Percentiles rank a stretch among this genome's conserved stretches.
phyloP scores from a whole-genome alignment of 148 eudicot genomes.

The Chenopodium berlandieri region DNA sequence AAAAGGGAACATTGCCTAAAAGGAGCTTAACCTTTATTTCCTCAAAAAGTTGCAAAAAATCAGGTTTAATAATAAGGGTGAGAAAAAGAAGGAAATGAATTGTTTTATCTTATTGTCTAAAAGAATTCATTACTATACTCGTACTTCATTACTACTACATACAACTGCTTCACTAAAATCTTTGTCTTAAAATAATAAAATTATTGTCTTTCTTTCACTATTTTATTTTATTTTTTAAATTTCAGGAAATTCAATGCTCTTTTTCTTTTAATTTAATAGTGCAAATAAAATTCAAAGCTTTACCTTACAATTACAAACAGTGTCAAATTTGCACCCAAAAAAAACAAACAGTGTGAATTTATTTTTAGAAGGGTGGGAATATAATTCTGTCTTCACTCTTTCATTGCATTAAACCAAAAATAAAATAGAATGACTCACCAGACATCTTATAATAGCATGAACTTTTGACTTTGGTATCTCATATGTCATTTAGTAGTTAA shows the following conservation, averaged over 20 bases:
- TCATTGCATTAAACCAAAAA: too few species aligned
- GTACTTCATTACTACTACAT: background rate
- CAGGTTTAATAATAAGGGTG: constrained; percentile 13
- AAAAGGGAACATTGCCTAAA: constrained; percentile 32
- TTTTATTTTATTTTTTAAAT: background rate
- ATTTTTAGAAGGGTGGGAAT: background rate
- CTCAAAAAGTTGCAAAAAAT: constrained; percentile 33
- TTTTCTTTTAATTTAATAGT: too few species aligned
- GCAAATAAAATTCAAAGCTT: background rate
- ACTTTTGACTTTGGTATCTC: too few species aligned
- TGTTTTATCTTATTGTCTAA: constrained; percentile 13
- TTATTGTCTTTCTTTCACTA: too few species aligned
- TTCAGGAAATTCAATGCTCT: background rate
- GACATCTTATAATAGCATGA: too few species aligned
- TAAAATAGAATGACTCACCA: too few species aligned
- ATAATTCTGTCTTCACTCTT: background rate
- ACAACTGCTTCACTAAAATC: constrained; percentile 16
- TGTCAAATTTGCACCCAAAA: too few species aligned
- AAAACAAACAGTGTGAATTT: constrained; percentile 5
- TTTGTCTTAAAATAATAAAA: background rate
- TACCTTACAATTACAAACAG: constrained; percentile 1
- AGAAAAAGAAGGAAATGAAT: background rate
- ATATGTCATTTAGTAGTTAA: too few species aligned
- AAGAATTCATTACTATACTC: background rate
- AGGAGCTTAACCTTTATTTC: constrained; percentile 21